These are phyloP conservation scores for Colletotrichum cordylinicola DNA, from an alignment of 2,329 filamentous ascomycete species.

Conservation along the genomic window DNA sequence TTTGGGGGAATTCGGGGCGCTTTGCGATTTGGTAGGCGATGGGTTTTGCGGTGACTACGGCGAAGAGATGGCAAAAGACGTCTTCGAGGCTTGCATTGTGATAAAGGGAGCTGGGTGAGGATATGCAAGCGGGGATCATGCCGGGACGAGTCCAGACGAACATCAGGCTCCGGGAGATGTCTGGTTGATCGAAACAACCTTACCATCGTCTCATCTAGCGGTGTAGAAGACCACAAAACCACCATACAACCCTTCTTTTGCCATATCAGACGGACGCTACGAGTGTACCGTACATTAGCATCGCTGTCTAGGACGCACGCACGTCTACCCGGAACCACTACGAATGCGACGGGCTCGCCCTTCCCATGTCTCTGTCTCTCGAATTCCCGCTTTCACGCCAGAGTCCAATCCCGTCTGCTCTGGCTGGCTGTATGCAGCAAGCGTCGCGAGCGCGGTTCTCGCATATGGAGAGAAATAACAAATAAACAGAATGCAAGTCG, in stretches of 20 bases:
- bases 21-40: not conserved
- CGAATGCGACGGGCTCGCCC: not conserved
- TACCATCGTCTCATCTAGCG: not conserved
- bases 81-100: not conserved
- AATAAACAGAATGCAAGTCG: not conserved
- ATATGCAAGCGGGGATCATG: not conserved
- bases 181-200: not conserved
- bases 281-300: not conserved
- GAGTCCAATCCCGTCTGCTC: not conserved
- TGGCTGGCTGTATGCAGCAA: not conserved
- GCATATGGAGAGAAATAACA: not conserved
- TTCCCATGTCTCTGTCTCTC: not conserved
- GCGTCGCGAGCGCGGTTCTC: not conserved
- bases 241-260: not conserved
- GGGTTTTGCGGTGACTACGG: fast-evolving
- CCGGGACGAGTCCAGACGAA: not conserved
- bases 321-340: not conserved
- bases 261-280: not conserved
- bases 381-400: not conserved
- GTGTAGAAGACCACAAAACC: not conserved
- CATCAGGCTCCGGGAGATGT: not conserved
- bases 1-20: fast-evolving
- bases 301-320: not conserved
- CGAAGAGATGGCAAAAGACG: not conserved
- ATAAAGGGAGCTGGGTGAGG: not conserved